Evolutionary conservation across 305 asterid species (phyloP).

Genomic region (Fraxinus baroniana): DNA sequence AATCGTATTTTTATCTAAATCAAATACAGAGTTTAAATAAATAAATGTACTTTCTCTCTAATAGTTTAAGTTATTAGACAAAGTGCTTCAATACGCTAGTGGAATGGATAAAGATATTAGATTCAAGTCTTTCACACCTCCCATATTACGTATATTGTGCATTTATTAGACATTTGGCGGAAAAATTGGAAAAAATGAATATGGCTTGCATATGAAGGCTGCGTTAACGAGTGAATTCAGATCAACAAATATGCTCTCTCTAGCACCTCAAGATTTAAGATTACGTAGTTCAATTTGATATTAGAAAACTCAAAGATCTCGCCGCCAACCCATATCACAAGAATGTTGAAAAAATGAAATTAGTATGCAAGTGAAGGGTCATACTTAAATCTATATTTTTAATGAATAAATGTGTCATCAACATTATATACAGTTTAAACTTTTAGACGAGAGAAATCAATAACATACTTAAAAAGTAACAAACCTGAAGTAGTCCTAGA

Average conservation of each 20-base stretch:
- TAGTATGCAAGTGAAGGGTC: no score
- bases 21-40: neutral
- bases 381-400: neutral
- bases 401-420: neutral
- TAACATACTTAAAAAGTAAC: neutral
- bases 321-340: neutral
- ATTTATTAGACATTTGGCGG: neutral
- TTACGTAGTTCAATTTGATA: neutral
- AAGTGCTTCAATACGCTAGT: neutral
- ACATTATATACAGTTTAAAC: neutral
- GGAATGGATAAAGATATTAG: no score
- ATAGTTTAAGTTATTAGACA: neutral
- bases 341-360: no score
- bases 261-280: neutral
- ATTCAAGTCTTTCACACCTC: neutral
- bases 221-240: neutral
- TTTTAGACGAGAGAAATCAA: neutral
- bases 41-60: neutral
- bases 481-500: slow-evolving; percentile 33
- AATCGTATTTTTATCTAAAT: no score
- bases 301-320: neutral
- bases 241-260: neutral
- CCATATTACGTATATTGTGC: neutral
- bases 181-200: neutral
- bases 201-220: neutral